Percentiles rank a stretch among this genome's conserved stretches.
Conservation (phyloP, 176 grass and related monocot species). For the Musa beccarii region DNA sequence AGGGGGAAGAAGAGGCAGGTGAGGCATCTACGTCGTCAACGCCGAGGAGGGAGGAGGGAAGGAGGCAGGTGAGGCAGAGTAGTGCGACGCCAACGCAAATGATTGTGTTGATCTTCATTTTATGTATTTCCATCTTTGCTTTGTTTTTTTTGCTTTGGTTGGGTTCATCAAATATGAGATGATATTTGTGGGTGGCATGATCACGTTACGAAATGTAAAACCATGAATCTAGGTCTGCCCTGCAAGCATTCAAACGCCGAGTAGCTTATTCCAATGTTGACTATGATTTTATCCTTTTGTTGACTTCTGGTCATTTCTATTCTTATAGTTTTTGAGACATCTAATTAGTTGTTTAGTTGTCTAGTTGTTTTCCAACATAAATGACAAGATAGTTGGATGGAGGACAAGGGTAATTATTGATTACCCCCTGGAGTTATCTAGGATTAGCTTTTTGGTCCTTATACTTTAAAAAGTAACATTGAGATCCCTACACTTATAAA, state of each 20-base stretch:
- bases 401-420: too few relatives aligned
- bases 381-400: constrained; percentile 83
- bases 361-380: constrained; percentile 14
- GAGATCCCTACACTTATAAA: too few relatives aligned
- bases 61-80: too few relatives aligned
- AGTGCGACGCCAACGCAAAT: neutral
- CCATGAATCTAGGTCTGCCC: constrained; percentile 52
- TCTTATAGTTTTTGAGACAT: too few relatives aligned
- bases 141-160: neutral
- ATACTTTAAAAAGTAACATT: too few relatives aligned
- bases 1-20: too few relatives aligned
- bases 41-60: too few relatives aligned
- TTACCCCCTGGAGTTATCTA: too few relatives aligned
- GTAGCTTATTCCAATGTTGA: constrained; percentile 77
- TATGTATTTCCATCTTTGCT: constrained; percentile 38
- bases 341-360: neutral
- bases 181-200: neutral
- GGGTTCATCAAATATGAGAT: constrained; percentile 16
- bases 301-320: too few relatives aligned
- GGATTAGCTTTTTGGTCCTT: too few relatives aligned
- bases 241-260: constrained; percentile 64
- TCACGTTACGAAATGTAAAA: constrained; percentile 23
- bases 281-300: constrained; percentile 69
- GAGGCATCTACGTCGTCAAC: too few relatives aligned
- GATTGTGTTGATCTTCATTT: constrained; percentile 54